phyloP scores from a whole-genome alignment of 148 eudicot genomes.

The Vaccinium myrtillus region DNA sequence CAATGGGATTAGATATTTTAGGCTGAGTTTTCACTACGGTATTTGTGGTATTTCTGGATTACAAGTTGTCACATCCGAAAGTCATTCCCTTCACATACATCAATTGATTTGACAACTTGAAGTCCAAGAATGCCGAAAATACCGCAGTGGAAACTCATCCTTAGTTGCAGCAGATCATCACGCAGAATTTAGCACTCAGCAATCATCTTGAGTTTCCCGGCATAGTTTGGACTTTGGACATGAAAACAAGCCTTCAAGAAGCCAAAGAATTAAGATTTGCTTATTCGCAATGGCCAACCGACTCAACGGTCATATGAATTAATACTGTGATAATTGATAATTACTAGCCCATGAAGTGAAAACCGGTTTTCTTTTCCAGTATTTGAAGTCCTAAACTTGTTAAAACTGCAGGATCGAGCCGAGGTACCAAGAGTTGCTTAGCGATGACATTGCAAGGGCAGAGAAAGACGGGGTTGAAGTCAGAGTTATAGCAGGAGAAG shows the following conservation, averaged over 20 bases:
- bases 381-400: background rate
- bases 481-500: constrained; percentile 82
- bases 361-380: background rate
- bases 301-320: background rate
- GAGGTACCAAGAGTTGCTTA: constrained; percentile 69
- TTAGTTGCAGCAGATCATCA: background rate
- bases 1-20: no score
- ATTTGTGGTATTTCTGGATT: no score
- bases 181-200: background rate
- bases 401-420: constrained; percentile 75
- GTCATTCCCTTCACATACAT: no score
- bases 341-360: background rate
- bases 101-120: no score
- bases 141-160: background rate
- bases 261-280: background rate
- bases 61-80: no score
- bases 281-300: no score
- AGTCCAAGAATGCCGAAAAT: no score
- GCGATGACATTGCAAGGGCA: constrained; percentile 56
- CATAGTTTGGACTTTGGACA: background rate
- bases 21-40: no score
- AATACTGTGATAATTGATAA: background rate
- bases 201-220: background rate
- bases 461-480: constrained; percentile 70
- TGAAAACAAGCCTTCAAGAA: background rate